phyloP scores from a whole-genome alignment of 1,139 yeast species.

The Yamadazyma taylorii region DNA sequence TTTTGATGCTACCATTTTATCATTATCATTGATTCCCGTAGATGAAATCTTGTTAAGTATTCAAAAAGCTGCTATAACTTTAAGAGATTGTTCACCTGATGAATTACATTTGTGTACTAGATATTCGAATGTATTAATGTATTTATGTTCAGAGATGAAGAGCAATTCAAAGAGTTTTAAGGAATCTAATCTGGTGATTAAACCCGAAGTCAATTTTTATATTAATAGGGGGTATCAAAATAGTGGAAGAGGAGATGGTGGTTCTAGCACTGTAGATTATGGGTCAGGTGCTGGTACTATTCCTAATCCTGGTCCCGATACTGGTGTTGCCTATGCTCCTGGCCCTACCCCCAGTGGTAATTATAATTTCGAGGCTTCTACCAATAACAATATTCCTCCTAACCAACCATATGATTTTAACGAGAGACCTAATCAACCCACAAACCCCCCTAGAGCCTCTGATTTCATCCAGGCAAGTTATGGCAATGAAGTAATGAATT shows the following conservation, averaged over 20 bases:
- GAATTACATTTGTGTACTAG: slow-evolving; percentile 81
- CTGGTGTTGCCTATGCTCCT: background rate
- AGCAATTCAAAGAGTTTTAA: slow-evolving; percentile 27
- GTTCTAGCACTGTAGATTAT: too few species aligned
- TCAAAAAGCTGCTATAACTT: slow-evolving; percentile 69
- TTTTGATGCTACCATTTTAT: slow-evolving; percentile 53
- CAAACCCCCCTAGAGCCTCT: too few species aligned
- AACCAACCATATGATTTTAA: too few species aligned
- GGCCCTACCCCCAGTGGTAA: background rate
- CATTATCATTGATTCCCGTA: slow-evolving; percentile 63
- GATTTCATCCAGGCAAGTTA: background rate
- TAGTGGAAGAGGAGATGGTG: too few species aligned
- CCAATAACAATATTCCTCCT: too few species aligned
- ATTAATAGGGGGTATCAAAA: background rate
- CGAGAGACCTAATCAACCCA: too few species aligned
- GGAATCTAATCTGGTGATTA: slow-evolving; percentile 5
- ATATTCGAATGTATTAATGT: slow-evolving; percentile 78
- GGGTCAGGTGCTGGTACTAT: too few species aligned
- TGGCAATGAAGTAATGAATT: background rate
- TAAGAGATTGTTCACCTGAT: slow-evolving; percentile 86
- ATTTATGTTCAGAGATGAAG: slow-evolving; percentile 75
- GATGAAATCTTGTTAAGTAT: slow-evolving; percentile 70
- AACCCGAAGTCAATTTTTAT: background rate
- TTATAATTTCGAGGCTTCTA: slow-evolving; percentile 1
- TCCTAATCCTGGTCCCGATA: background rate